Evolutionary conservation across 345 rosid genomes (phyloP).

Genomic region (Lumnitzera racemosa): DNA sequence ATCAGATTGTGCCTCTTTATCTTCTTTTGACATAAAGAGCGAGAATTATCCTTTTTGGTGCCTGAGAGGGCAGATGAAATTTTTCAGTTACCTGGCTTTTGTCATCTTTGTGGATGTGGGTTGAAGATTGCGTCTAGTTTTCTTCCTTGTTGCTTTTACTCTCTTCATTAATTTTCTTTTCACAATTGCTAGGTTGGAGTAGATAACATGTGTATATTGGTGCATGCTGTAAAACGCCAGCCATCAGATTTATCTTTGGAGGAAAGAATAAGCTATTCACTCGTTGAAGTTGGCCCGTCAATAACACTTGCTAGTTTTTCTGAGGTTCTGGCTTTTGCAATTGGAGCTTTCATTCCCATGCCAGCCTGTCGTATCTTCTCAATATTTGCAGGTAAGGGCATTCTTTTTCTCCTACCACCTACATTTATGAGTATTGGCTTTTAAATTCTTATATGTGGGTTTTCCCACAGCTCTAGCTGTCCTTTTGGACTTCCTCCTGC

Average conservation of each 20-base stretch:
- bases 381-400: conserved; percentile 80
- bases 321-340: conserved; percentile 93
- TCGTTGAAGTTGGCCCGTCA: conserved; percentile 96
- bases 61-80: too few relatives aligned
- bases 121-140: background rate
- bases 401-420: background rate
- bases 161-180: background rate
- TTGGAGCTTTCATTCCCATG: conserved; percentile 92
- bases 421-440: conserved; percentile 3
- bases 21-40: too few relatives aligned
- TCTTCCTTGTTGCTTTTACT: background rate
- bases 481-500: conserved; percentile 54
- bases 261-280: conserved; percentile 84
- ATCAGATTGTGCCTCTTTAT: too few relatives aligned
- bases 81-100: too few relatives aligned
- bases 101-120: too few relatives aligned
- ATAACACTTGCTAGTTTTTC: conserved; percentile 95
- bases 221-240: conserved; percentile 93
- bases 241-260: conserved; percentile 60
- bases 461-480: conserved; percentile 45
- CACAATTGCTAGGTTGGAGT: conserved; percentile 70
- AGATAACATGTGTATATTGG: conserved; percentile 97
- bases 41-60: too few relatives aligned
- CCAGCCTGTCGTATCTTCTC: conserved; percentile 98
- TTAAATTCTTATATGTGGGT: background rate